A percentile compares a stretch with the other conserved stretches of the same genome.
phyloP scores from a whole-genome alignment of 441 rosid species.

The Bocquillonia castaneifolia region DNA sequence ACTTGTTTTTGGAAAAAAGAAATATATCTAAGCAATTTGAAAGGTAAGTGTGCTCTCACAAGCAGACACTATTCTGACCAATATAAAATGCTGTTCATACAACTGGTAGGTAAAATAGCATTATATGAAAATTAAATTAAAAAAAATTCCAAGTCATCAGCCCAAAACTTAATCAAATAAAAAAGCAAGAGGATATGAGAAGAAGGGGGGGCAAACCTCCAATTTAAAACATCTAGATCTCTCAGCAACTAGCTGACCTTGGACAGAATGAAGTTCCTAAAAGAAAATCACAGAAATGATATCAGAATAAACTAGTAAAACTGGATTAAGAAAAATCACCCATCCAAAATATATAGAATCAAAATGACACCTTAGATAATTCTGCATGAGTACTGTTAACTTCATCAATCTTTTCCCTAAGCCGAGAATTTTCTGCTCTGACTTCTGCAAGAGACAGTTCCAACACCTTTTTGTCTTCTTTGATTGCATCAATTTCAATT shows the following conservation, averaged over 20 bases:
- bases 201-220: conserved; percentile 48
- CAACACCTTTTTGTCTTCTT: conserved; percentile 61
- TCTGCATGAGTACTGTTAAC: conserved; percentile 58
- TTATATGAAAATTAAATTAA: not conserved
- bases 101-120: not conserved
- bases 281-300: conserved; percentile 14
- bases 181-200: not conserved
- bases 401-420: conserved; percentile 71
- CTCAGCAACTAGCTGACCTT: conserved; percentile 81
- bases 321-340: not conserved
- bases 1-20: too few relatives aligned
- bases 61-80: not conserved
- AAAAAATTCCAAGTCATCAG: not conserved
- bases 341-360: not conserved
- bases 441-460: conserved; percentile 53
- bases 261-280: conserved; percentile 80
- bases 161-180: not conserved
- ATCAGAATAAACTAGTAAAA: conserved; percentile 14
- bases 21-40: not conserved
- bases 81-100: too few relatives aligned
- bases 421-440: conserved; percentile 51
- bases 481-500: conserved; percentile 47
- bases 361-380: conserved; percentile 54
- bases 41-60: not conserved
- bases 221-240: conserved; percentile 96